Base-by-base conservation (phyloP, 225 moss, liverwort and hornwort species). In the Anthoceros angustus region DNA sequence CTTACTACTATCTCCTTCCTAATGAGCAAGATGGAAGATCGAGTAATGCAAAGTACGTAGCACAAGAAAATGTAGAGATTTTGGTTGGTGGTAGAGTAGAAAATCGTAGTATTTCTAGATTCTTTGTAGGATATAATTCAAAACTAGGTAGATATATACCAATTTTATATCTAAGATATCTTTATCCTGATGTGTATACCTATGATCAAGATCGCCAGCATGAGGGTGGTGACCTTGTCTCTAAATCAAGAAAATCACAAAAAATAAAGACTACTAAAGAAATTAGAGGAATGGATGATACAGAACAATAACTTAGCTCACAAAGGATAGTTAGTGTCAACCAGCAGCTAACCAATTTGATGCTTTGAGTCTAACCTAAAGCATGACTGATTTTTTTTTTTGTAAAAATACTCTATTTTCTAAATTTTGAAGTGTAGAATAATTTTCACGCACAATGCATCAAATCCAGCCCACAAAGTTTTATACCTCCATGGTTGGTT, bases 51-150 rank as follows among this genome's bases (percentile, higher is more conserved):
- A 55, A 55, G 4, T 55, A 55, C 23, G 55, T 55, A 18, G 55
- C 55, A 20, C 55, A 55, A 55, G 55, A 23, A 55, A 55, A 55
- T 20, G 55, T 55, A 15, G 55, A 55, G 55, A 55, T 55, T 55
- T 55, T 55, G 23, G 55, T 55, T 15, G 55, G 8, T 18, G 55
- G 55, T 18, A 55, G 14, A 55, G 55, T 55, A 20, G 55, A 55
- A 15, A 55, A 55, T 15, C 18, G 18, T 6, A 55, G 23, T 20
- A 55, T 55, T 15, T 18, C 8, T 55, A 55, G n/a, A 20, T 55
- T 18, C 14, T 55, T 55, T 55, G 8, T 55, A 8, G 55, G 55
- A 15, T 55, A 55, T 15, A 20, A 55, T 15, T 15, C 16, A 15
- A 18, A 55, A 55, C 55, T 55, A 9, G 55, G 55, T 55, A 18